These are phyloP conservation scores for Zangia roseola DNA, from an alignment of 768 basidiomycete species.

Conservation along the genomic window DNA sequence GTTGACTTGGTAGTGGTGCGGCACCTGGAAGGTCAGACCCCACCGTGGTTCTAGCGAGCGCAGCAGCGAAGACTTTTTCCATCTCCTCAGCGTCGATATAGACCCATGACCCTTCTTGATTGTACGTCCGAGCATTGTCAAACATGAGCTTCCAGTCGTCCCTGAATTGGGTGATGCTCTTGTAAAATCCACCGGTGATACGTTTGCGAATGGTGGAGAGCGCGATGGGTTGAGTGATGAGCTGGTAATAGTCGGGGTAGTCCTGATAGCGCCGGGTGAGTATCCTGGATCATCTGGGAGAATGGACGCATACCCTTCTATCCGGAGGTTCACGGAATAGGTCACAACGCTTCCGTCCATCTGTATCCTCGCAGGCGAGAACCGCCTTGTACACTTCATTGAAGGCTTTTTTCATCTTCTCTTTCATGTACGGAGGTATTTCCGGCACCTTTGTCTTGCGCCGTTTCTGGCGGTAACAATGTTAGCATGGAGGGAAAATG, in stretches of 20 bases:
- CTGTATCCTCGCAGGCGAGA: slow-evolving; percentile 64
- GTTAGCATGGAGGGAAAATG: not conserved
- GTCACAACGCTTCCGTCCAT: slow-evolving; percentile 78
- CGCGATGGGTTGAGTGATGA: slow-evolving; percentile 86
- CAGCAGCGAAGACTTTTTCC: slow-evolving; percentile 81
- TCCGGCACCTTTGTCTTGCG: slow-evolving; percentile 73
- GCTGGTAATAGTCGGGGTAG: slow-evolving; percentile 90
- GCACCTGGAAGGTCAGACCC: slow-evolving; percentile 79
- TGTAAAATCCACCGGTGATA: slow-evolving; percentile 62
- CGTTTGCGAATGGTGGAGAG: slow-evolving; percentile 85
- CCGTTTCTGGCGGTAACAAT: slow-evolving; percentile 60
- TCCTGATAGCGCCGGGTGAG: slow-evolving; percentile 45
- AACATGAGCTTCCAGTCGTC: slow-evolving; percentile 92
- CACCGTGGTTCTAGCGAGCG: slow-evolving; percentile 61
- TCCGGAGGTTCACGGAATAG: slow-evolving; percentile 88
- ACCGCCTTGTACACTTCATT: slow-evolving; percentile 75
- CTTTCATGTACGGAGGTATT: slow-evolving; percentile 54
- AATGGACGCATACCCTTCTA: slow-evolving; percentile 50
- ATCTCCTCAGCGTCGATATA: slow-evolving; percentile 93
- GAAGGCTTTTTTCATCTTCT: slow-evolving; percentile 84
- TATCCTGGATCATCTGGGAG: slow-evolving; percentile 1
- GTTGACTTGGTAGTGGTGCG: slow-evolving; percentile 35
- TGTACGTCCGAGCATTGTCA: slow-evolving; percentile 89
- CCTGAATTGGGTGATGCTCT: slow-evolving; percentile 66
- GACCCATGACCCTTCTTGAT: slow-evolving; percentile 93